Conservation (phyloP, 2,329 filamentous ascomycete species). For the Sporothrix variecibatus region DNA sequence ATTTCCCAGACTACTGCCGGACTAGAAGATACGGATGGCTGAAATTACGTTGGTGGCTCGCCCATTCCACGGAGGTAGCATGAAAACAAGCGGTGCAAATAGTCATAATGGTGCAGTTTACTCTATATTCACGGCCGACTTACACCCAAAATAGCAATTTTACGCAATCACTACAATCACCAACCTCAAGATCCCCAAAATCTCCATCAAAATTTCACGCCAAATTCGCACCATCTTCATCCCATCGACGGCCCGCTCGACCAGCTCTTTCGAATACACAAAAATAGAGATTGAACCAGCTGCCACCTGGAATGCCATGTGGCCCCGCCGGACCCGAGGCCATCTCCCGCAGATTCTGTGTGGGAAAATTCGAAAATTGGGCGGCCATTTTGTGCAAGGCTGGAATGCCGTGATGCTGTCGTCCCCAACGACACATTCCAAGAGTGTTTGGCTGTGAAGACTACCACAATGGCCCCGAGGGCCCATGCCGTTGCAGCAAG, state of each 20-base stretch:
- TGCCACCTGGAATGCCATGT: slow-evolving; percentile 3
- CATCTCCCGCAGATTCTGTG: not conserved
- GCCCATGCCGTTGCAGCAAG: not conserved
- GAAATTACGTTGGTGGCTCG: slow-evolving; percentile 8
- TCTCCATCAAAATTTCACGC: not conserved
- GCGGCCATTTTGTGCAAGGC: slow-evolving; percentile 5
- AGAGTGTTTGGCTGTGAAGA: slow-evolving; percentile 12
- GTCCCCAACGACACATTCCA: slow-evolving; percentile 37
- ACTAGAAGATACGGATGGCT: not conserved
- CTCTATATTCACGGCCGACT: not conserved
- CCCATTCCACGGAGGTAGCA: not conserved
- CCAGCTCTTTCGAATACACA: not conserved
- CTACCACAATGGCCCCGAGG: too few relatives aligned
- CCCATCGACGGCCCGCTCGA: not conserved
- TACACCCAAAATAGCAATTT: slow-evolving; percentile 22
- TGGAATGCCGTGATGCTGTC: slow-evolving; percentile 28
- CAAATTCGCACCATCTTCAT: not conserved
- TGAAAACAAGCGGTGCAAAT: not conserved
- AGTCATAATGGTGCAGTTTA: not conserved
- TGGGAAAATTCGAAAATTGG: not conserved
- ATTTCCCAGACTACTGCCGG: not conserved
- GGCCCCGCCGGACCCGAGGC: not conserved
- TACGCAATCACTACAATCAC: not conserved
- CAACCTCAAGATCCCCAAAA: not conserved
- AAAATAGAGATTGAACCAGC: not conserved